Base-by-base conservation (phyloP, 2,329 filamentous ascomycete species). In the Hymenoscyphus fraxineus region DNA sequence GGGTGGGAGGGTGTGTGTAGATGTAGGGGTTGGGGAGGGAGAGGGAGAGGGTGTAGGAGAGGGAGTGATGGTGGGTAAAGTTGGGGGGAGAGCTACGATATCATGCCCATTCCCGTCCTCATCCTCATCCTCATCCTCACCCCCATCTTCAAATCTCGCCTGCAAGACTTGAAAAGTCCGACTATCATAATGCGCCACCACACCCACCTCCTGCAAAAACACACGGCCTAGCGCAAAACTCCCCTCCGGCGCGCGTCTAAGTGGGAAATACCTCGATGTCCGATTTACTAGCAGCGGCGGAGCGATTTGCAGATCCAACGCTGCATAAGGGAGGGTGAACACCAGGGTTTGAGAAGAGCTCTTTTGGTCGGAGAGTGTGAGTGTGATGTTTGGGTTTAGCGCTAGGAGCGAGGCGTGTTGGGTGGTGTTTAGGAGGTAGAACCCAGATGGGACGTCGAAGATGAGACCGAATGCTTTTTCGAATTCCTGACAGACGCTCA, bases 391-490 rank as follows among this genome's bases (percentile, higher is more conserved):
- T 2, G 74, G 70, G 51, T 77, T 74, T 13, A 70, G 51, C 4
- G 64, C 58, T 2, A 69, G 35, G 2, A 78, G 70, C 1, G 57
- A 60, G 0, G 65, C 31, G 60, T 76, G 75, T 10, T 69, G 66
- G 1, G 67, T 65, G 1, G 67, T 63, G 54, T 73, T 73, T 1
- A 79, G 55, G 7, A 75, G 66, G 62, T 78, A 78, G 0, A 73
- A 69, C 6, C 72, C 65, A 0, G 67, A 64, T 5, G 65, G 68
- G 1, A 63, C 58, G 59, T 78, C 70, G 58, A 71, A 73, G 2
- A 65, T 69, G 5, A 78, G 68, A 0, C 70, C 71, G 60, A 78
- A 78, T 4, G 73, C 72, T 19, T 61, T 64, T 61, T 76, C 76
- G 56, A 78, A 78, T 2, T 61, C 67, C 16, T 72, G 32, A 56